Conservation (phyloP, 2,329 filamentous ascomycete genomes). For the Fragosphaeria purpurea region DNA sequence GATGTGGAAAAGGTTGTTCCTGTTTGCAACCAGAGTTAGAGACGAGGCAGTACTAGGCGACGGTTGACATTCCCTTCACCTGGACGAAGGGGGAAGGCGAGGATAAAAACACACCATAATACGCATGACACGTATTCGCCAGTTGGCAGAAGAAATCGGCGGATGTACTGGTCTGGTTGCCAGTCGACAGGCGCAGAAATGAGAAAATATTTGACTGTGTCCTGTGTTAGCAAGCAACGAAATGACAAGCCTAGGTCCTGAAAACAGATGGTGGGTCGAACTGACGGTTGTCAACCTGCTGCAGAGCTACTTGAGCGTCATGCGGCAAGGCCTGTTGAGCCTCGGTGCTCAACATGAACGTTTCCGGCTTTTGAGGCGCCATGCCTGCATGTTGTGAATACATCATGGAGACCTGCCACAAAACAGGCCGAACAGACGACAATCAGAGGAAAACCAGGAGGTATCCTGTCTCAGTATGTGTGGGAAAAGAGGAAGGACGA, state of each 20-base stretch:
- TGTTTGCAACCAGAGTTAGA: neutral
- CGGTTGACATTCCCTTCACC: too few relatives aligned
- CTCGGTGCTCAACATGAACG: constrained; percentile 95
- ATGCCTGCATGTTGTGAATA: constrained; percentile 78
- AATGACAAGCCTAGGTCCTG: neutral
- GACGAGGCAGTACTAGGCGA: neutral
- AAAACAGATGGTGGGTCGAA: constrained; percentile 13
- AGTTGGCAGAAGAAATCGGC: constrained; percentile 87
- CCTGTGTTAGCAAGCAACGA: constrained; percentile 12
- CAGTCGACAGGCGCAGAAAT: constrained; percentile 98
- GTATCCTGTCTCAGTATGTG: neutral
- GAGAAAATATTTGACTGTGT: constrained; percentile 94
- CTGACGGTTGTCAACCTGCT: constrained; percentile 96
- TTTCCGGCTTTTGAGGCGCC: constrained; percentile 94
- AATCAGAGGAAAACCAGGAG: neutral
- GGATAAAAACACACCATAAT: constrained; percentile 45
- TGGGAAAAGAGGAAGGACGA: neutral
- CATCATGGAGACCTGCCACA: constrained; percentile 39
- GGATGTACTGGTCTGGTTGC: constrained; percentile 92
- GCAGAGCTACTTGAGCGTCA: constrained; percentile 91
- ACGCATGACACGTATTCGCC: constrained; percentile 99
- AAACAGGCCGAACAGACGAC: neutral
- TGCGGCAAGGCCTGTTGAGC: constrained; percentile 93
- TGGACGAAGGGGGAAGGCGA: too few relatives aligned
- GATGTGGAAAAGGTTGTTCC: constrained; percentile 98